Base-by-base conservation (phyloP, 495 filamentous ascomycete genomes). In the Coniosporium apollinis region DNA sequence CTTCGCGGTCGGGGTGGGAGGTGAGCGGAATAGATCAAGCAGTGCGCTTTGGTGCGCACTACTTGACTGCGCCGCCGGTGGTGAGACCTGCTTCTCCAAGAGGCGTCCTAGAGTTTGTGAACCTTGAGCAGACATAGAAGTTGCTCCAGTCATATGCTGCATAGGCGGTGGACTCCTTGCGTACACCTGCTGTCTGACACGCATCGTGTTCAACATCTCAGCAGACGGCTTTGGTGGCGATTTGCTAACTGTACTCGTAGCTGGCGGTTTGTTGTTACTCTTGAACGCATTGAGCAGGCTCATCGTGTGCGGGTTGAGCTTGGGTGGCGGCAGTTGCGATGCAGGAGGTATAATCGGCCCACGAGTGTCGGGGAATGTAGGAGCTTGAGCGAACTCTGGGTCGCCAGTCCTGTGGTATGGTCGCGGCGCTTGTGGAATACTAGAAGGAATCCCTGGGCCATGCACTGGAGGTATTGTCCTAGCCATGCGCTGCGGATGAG, bases 251-350 rank as follows among this genome's bases (percentile, higher is more conserved):
- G 9, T 7, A 16, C 15, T 31, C 29, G 17, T 31, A 7, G 13
- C 16, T 9, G 4, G 37, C 7, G 30, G 22, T 34, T 35, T 52
- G 14, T 28, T 22, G 11, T 8, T 11, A 15, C 17, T 37, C 22
- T 42, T 59, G 42, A 58, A 57, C 3, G 52, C 43, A 39, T 55
- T 49, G 11, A 59, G 42, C 24, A 59, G 35, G 16, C 36, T 41
- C 21, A 56, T 30, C 0, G 48, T 37, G 36, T 59, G 56, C 7
- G 41, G 38, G 13, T 33, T 78, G 25, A 83, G 61, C 45, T 75
- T 70, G 5, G 72, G 76, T 24, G 66, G 57, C 8, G 68, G 71
- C 17, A 71, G 46, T 32, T 69, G 66, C 47, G 61, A 69, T 24
- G 74, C 66, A 42, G 67, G 59, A 21, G 72, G 69, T 28, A 70